These are phyloP conservation scores for Thielaviopsis ethacetica DNA, from an alignment of 2,329 filamentous ascomycete genomes.

Conservation along the genomic window DNA sequence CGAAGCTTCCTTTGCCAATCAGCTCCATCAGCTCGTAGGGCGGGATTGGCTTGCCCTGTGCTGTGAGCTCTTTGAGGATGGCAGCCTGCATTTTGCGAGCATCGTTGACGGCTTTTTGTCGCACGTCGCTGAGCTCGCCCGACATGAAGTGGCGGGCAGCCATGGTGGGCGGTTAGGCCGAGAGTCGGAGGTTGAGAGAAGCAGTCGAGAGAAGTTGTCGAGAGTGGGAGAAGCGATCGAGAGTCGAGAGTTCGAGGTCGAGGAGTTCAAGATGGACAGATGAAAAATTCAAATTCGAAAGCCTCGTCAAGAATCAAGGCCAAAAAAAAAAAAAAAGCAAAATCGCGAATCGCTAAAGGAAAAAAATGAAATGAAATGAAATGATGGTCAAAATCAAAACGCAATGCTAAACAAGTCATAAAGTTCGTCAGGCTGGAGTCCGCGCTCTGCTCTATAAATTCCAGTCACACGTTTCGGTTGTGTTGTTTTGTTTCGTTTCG, in stretches of 20 bases:
- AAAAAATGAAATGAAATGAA: not conserved
- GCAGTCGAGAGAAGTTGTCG: no score
- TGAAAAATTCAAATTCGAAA: no score
- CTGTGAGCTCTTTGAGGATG: conserved; percentile 40
- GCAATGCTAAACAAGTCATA: not conserved
- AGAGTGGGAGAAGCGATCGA: no score
- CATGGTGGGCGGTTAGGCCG: not conserved
- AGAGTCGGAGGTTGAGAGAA: not conserved
- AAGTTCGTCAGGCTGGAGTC: not conserved
- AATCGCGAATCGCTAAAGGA: not conserved
- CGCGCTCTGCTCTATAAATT: no score
- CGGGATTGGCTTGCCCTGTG: conserved; percentile 36
- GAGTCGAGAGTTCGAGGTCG: no score
- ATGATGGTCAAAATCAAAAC: no score
- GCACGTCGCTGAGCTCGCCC: conserved; percentile 9
- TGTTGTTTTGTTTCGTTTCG: not conserved
- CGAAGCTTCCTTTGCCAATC: conserved; percentile 51
- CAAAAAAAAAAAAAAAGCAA: not conserved
- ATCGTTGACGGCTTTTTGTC: conserved; percentile 35
- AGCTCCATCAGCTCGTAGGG: conserved; percentile 45
- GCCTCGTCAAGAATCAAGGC: not conserved
- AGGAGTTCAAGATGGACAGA: not conserved
- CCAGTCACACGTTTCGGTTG: no score
- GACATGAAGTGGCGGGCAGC: conserved; percentile 9
- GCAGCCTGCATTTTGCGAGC: conserved; percentile 45